Percentiles rank a stretch among this genome's conserved stretches.
phyloP scores from a whole-genome alignment of 2,329 filamentous ascomycete genomes.

The Xylaria sp. region DNA sequence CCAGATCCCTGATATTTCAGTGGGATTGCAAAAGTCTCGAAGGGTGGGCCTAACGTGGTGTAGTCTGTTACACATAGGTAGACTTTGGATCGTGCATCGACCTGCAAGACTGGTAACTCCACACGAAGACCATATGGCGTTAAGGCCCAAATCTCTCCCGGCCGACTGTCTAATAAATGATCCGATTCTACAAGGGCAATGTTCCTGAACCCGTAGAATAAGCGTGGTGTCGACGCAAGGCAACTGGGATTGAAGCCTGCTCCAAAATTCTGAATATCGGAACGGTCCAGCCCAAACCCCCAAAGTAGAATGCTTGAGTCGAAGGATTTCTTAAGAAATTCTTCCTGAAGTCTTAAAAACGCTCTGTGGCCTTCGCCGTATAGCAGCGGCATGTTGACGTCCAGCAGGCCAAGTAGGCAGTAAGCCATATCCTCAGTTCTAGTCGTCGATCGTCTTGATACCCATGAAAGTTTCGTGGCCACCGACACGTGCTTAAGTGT shows the following conservation, averaged over 20 bases:
- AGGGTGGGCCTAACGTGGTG: too few relatives aligned
- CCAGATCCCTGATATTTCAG: neutral
- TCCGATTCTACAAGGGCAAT: too few relatives aligned
- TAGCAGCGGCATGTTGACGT: constrained; percentile 29
- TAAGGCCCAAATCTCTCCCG: neutral
- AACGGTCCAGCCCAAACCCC: neutral
- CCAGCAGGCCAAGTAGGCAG: constrained; percentile 25
- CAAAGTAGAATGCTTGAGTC: constrained; percentile 10
- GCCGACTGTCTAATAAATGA: too few relatives aligned
- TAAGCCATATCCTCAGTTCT: constrained; percentile 32
- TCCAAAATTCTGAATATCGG: neutral
- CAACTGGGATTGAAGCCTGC: neutral
- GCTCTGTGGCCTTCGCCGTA: constrained; percentile 28
- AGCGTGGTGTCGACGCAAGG: constrained; percentile 1
- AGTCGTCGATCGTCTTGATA: constrained; percentile 16
- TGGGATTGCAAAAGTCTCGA: neutral
- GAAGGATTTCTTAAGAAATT: constrained; percentile 19
- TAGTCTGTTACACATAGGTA: constrained; percentile 3
- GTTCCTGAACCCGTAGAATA: neutral
- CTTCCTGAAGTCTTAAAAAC: constrained; percentile 27
- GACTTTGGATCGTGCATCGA: neutral
- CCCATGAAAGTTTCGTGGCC: constrained; percentile 21
- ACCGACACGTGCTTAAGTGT: neutral
- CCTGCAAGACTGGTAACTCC: neutral
- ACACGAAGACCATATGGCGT: constrained; percentile 2